Conservation (phyloP, 1,284 basidiomycete genomes). For the Macrocystidia cucumis region DNA sequence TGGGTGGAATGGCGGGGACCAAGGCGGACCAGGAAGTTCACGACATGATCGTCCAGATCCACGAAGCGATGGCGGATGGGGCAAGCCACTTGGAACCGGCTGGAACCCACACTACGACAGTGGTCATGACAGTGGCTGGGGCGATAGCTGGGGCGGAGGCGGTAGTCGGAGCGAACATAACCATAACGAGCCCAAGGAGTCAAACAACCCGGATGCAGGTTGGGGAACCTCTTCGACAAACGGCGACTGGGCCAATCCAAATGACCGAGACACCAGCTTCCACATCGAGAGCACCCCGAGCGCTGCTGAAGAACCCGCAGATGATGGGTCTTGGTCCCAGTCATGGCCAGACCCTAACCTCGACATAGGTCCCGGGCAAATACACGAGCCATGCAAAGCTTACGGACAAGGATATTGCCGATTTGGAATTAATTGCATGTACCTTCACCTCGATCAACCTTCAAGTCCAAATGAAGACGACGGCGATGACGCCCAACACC, state of each 20-base stretch:
- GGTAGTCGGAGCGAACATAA: too few species aligned
- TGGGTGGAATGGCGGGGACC: too few species aligned
- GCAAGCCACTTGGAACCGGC: too few species aligned
- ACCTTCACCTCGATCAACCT: constrained; percentile 17
- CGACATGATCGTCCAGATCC: too few species aligned
- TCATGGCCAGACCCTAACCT: constrained; percentile 6
- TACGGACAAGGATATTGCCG: constrained; percentile 26
- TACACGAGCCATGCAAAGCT: constrained; percentile 18
- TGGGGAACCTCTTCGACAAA: neutral
- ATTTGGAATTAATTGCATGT: constrained; percentile 22
- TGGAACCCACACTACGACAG: too few species aligned
- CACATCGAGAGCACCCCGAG: neutral
- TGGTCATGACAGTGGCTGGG: too few species aligned
- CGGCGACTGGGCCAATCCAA: neutral
- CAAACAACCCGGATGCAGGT: neutral
- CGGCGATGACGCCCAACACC: too few species aligned
- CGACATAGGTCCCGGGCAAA: constrained; percentile 7
- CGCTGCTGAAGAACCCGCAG: constrained; percentile 1
- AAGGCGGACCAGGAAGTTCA: too few species aligned
- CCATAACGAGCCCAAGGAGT: too few species aligned
- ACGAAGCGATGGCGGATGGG: too few species aligned
- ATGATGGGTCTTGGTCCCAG: constrained; percentile 10
- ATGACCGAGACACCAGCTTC: neutral
- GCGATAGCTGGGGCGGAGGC: too few species aligned
- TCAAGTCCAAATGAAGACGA: too few species aligned